Evolutionary conservation across 176 grass and related monocot genomes (phyloP), one percentile per base, ranked within the genome.

Genomic region (Oryza rufipogon): DNA sequence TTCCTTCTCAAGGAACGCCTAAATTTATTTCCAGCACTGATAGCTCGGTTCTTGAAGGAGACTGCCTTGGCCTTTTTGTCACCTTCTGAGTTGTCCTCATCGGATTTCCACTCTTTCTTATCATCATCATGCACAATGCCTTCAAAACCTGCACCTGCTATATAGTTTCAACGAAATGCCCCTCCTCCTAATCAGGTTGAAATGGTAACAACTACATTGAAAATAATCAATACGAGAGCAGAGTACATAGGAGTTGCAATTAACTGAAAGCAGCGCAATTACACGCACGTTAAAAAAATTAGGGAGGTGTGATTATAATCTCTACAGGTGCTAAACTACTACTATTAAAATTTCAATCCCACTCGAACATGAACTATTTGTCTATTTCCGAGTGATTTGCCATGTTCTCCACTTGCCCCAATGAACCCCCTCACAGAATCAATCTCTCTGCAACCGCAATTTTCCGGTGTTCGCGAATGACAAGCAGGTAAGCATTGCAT

Each of bases 31-130:
- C 91, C 83, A 34, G 92, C 95, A 67, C 48, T 94, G 58, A 89
- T 81, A 2, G 96, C 96, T 76, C 81, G 93, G 83, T 92, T 95
- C 89, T 95, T 98, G 36, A 95, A 87, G 52, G 89, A 88, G 8
- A 83, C 91, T 69, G 52, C 71, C 86, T 87, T 95, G 20, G 85
- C 79, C 77, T 85, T 92, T 49, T 78, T 92, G 66, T 98, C 92
- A 54, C 86, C 88, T 89, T 93, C 90, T 20, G 89, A 89, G 60
- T 83, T 92, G 20, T 98, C 96, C 54, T 82, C 80, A 22, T 93
- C 95, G 7, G 92, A 98, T 70, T 80, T 94, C 68, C 48, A 75
- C 68, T 92, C 92, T 86, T 76, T 85, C 68, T 68, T 90, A 19
- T 78, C 90, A 49, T 95, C 85, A 70, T 66, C 88, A 47, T 30